Evolutionary conservation across 2,329 filamentous ascomycete species (phyloP), one percentile per base, ranked within the genome.

Genomic region (Drechslerella coelobrocha): DNA sequence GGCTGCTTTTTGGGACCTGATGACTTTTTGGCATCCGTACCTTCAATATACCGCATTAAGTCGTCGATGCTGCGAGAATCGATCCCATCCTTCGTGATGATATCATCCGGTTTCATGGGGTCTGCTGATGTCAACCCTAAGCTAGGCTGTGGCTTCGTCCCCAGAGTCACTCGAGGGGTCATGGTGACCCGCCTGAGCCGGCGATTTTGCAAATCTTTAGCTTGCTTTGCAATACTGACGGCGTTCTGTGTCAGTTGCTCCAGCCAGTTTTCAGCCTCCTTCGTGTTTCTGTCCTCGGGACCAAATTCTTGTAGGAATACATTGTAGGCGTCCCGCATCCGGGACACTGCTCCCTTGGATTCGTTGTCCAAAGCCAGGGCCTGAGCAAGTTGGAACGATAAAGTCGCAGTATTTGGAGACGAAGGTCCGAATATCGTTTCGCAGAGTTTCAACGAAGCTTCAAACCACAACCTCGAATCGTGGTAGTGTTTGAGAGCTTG

Each of bases 381-480:
- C 79, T 99, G 94, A 0, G 94, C 92, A 61, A 97, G 87, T 83
- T 99, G 94, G 88, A 97, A 99, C 53, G 96, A 86, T 17, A 99
- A 86, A 0, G 93, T 97, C 26, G 94, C 94, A 0, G 92, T 91
- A 81, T 95, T 96, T 80, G 97, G 88, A 10, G 91, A 96, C 75
- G 91, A 85, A 79, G 90, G 89, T 77, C 94, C 94, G 74, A 93
- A 96, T 2, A 97, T 87, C 48, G 88, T 86, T 80, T 97, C 92
- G 79, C 92, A 97, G 72, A 97, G 88, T 45, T 86, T 84, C 55
- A 97, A 86, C 8, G 92, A 95, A 73, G 91, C 89, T 80, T 97
- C 94, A 78, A 99, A 99, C 94, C 94, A 99, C 73, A 93, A 84
- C 55, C 94, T 89, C 48, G 93, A 97, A 80, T 96, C 91, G 76